phyloP scores from a whole-genome alignment of 768 basidiomycete species.

The Tubosaeta sp. region DNA sequence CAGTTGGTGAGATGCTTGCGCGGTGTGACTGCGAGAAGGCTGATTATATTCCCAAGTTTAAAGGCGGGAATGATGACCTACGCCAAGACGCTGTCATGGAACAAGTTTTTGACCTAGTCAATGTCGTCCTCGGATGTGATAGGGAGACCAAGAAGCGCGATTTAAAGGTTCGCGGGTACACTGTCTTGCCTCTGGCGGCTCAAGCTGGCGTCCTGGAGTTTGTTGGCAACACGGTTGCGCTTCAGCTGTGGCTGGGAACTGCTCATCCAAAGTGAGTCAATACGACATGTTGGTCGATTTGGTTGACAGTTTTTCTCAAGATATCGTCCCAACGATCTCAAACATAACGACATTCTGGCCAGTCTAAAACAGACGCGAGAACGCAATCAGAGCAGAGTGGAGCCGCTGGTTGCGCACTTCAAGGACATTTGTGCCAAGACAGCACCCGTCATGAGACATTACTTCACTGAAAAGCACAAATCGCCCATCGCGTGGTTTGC shows the following conservation, averaged over 20 bases:
- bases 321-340: conserved; percentile 60
- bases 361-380: conserved; percentile 32
- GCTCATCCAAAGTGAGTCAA: conserved; percentile 59
- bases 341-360: conserved; percentile 26
- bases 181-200: conserved; percentile 77
- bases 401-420: conserved; percentile 34
- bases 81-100: conserved; percentile 99
- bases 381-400: conserved; percentile 26
- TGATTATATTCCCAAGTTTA: conserved; percentile 57
- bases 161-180: conserved; percentile 78
- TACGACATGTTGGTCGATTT: neutral
- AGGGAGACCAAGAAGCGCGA: conserved; percentile 69
- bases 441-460: conserved; percentile 89
- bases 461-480: conserved; percentile 88
- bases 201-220: conserved; percentile 89
- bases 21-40: neutral
- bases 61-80: conserved; percentile 87
- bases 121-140: conserved; percentile 69
- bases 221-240: conserved; percentile 69
- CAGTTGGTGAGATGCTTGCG: conserved; percentile 61
- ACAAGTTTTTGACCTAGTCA: conserved; percentile 91
- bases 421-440: conserved; percentile 42
- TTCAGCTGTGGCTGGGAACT: conserved; percentile 54
- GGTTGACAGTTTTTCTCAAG: conserved; percentile 34
- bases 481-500: conserved; percentile 88